Evolutionary conservation across 2,329 filamentous ascomycete species (phyloP).

Genomic region (Fusarium denticulatum): DNA sequence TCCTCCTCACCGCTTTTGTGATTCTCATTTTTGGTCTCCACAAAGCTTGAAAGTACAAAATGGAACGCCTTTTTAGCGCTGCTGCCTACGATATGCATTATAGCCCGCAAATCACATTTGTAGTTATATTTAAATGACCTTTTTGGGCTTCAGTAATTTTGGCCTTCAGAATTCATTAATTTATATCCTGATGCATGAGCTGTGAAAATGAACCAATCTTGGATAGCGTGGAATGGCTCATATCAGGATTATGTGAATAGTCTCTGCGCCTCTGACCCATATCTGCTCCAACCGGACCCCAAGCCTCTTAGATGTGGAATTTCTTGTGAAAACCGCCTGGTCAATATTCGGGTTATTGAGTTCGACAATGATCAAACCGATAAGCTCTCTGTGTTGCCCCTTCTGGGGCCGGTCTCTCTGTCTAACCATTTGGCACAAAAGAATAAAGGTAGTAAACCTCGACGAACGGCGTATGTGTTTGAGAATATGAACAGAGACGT

Average conservation of each 20-base stretch:
- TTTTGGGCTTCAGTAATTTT: neutral
- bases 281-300: neutral
- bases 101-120: neutral
- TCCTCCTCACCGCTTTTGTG: neutral
- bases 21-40: neutral
- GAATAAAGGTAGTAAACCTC: neutral
- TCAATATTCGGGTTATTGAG: neutral
- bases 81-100: neutral
- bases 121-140: neutral
- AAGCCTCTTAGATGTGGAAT: neutral
- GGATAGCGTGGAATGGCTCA: neutral
- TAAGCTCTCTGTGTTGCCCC: neutral
- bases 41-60: neutral
- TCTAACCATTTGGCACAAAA: neutral
- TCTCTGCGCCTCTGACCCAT: neutral
- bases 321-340: neutral
- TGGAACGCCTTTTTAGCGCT: neutral
- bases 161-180: neutral
- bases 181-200: neutral
- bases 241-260: neutral
- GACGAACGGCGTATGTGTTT: neutral
- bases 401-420: neutral
- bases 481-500: constrained; percentile 1
- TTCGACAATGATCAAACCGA: neutral
- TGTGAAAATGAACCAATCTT: neutral